Conservation (phyloP, 148 eudicot genomes). For the Euryodendron excelsum region DNA sequence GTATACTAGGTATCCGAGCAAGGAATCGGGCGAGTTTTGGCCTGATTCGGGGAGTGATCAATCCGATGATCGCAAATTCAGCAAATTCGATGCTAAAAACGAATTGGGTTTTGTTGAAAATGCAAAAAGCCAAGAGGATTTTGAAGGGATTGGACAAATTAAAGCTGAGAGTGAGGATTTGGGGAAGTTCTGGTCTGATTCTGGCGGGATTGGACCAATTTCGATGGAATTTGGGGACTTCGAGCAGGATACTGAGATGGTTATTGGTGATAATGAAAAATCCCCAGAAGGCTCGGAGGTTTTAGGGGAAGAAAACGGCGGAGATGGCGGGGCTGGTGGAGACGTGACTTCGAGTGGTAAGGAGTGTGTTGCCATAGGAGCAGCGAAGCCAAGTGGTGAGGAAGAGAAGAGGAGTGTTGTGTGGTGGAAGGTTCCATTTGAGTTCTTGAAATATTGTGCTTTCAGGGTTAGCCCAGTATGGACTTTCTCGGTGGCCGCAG, state of each 20-base stretch:
- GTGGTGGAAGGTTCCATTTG: constrained; percentile 92
- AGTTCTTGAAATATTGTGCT: constrained; percentile 62
- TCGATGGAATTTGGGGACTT: constrained; percentile 1
- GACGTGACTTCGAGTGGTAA: not conserved
- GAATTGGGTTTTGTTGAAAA: constrained; percentile 24
- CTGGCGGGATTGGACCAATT: constrained; percentile 16
- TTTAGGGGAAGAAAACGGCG: constrained; percentile 15
- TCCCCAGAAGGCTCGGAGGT: not conserved
- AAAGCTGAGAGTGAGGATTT: constrained; percentile 9
- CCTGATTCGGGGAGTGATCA: constrained; percentile 53
- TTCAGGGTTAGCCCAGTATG: constrained; percentile 75
- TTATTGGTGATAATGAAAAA: not conserved
- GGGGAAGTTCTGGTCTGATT: constrained; percentile 8
- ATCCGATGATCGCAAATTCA: constrained; percentile 24
- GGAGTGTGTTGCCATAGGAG: constrained; percentile 5
- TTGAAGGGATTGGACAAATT: constrained; percentile 20
- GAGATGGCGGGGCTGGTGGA: not conserved
- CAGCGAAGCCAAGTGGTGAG: constrained; percentile 18
- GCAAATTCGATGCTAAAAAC: constrained; percentile 22
- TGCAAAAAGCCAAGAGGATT: constrained; percentile 8
- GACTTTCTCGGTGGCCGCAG: constrained; percentile 86
- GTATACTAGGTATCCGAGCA: constrained; percentile 21
- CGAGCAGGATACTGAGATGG: constrained; percentile 16
- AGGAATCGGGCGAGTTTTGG: constrained; percentile 36
- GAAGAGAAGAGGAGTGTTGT: constrained; percentile 31